phyloP scores from a whole-genome alignment of 495 filamentous ascomycete species.

The Podospora didyma region DNA sequence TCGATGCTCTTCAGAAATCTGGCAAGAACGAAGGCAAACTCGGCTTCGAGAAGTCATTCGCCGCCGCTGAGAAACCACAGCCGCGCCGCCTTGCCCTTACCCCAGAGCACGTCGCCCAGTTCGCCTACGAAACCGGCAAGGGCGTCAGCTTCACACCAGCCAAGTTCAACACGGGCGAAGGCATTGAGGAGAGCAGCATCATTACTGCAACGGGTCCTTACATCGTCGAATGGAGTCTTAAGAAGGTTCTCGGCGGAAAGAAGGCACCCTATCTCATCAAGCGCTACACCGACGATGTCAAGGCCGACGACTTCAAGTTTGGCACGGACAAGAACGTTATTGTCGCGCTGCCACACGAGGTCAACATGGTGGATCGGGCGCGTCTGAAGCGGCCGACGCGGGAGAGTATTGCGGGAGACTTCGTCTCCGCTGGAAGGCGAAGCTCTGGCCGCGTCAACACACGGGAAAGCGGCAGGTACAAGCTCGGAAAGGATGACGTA shows the following conservation, averaged over 20 bases:
- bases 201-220: conserved; percentile 97
- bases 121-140: conserved; percentile 87
- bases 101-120: conserved; percentile 90
- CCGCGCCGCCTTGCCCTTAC: conserved; percentile 84
- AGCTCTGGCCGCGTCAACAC: conserved; percentile 44
- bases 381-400: conserved; percentile 83
- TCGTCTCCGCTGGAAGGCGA: conserved; percentile 47
- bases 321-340: conserved; percentile 97
- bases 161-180: conserved; percentile 88
- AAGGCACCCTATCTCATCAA: conserved; percentile 95
- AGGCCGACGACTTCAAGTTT: conserved; percentile 98
- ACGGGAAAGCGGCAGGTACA: conserved; percentile 46
- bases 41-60: conserved; percentile 91
- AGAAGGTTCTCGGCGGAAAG: conserved; percentile 72
- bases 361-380: conserved; percentile 90
- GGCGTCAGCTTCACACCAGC: conserved; percentile 85
- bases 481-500: conserved; percentile 69
- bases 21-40: conserved; percentile 98
- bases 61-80: conserved; percentile 87
- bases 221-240: conserved; percentile 93
- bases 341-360: conserved; percentile 92
- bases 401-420: conserved; percentile 72
- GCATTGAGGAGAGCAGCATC: conserved; percentile 78
- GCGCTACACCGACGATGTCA: conserved; percentile 89
- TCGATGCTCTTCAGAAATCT: conserved; percentile 83